phyloP scores from a whole-genome alignment of 257 asterid genomes.

The Przewalskia tangutica region DNA sequence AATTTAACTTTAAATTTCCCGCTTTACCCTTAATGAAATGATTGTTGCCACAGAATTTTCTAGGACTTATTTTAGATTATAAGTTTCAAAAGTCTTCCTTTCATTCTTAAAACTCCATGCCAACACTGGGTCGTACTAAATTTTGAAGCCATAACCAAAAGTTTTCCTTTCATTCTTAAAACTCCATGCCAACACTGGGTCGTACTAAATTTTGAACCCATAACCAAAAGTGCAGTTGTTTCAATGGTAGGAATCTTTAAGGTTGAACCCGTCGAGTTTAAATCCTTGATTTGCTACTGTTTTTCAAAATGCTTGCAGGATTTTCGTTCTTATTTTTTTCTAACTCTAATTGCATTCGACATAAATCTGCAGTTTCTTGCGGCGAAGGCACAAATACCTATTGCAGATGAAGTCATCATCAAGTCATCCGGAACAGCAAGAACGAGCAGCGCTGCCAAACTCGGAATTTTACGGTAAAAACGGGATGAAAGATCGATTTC shows the following conservation, averaged over 20 bases:
- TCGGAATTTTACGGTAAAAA: constrained; percentile 16
- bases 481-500: constrained; percentile 14
- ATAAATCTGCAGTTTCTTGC: constrained; percentile 40
- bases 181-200: no score
- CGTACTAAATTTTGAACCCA: neutral
- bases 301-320: neutral
- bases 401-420: constrained; percentile 22
- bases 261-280: neutral
- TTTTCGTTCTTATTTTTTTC: neutral
- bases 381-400: constrained; percentile 40
- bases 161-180: neutral
- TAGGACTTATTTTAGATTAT: no score
- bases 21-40: no score
- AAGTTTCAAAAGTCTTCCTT: no score
- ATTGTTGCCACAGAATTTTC: no score
- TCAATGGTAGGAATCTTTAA: neutral
- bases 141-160: neutral
- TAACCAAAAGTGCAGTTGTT: neutral
- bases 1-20: no score
- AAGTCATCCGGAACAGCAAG: constrained; percentile 20
- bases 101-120: no score
- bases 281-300: neutral
- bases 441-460: constrained; percentile 2
- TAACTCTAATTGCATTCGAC: neutral
- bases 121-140: neutral